phyloP scores from a whole-genome alignment of 768 basidiomycete genomes.

The Suillus discolor region DNA sequence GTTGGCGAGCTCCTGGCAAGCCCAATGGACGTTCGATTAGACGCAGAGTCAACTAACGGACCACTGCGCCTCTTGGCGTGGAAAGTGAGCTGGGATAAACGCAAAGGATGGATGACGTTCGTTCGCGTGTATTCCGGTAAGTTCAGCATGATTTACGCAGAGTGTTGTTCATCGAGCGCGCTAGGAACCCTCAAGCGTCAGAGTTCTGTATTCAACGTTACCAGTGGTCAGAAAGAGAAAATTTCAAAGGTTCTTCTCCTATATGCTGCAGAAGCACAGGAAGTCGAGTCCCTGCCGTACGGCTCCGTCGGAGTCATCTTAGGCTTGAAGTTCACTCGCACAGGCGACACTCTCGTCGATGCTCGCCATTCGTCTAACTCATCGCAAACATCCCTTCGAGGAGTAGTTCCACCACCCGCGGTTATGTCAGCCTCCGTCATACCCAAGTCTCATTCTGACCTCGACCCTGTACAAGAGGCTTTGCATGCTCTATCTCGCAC shows the following conservation, averaged over 20 bases:
- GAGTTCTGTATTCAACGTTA: slow-evolving; percentile 62
- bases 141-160: slow-evolving; percentile 10
- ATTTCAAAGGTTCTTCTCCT: slow-evolving; percentile 74
- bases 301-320: slow-evolving; percentile 86
- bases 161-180: slow-evolving; percentile 5
- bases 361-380: slow-evolving; percentile 36
- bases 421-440: slow-evolving; percentile 85
- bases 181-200: slow-evolving; percentile 67
- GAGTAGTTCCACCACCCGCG: slow-evolving; percentile 77
- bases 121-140: slow-evolving; percentile 86
- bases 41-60: slow-evolving; percentile 44
- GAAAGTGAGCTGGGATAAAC: slow-evolving; percentile 88
- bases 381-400: slow-evolving; percentile 48
- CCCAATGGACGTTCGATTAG: slow-evolving; percentile 65
- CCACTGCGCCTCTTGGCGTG: slow-evolving; percentile 74
- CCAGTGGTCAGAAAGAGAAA: slow-evolving; percentile 69
- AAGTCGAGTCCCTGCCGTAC: slow-evolving; percentile 78
- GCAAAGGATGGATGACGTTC: slow-evolving; percentile 91
- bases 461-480: slow-evolving; percentile 77
- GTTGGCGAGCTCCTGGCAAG: slow-evolving; percentile 79
- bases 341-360: slow-evolving; percentile 82
- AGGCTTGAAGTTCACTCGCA: slow-evolving; percentile 81
- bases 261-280: slow-evolving; percentile 75
- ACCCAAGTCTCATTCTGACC: slow-evolving; percentile 77
- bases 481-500: slow-evolving; percentile 75